Base-by-base conservation (phyloP, 2,329 filamentous ascomycete species). In the Fusarium sp. region DNA sequence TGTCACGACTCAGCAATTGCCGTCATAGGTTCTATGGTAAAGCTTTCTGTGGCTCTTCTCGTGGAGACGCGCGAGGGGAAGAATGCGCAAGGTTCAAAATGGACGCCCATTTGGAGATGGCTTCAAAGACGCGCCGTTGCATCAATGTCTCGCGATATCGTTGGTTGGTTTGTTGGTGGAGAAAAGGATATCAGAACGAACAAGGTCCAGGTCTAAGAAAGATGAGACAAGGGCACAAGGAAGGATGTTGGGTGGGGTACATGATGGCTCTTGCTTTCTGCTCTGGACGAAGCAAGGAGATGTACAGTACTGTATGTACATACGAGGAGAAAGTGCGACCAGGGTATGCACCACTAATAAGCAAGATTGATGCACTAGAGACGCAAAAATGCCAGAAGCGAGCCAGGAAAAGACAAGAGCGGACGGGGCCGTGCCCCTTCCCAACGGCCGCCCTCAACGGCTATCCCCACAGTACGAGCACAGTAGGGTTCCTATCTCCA, bases 361-460 rank as follows among this genome's bases (percentile, higher is more conserved):
- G 54, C 55, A 65, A 40, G 29, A 27, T 16, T 47, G 59, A 65
- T 61, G 46, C 68, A 69, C 68, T 71, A 71, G 30, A 48, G 68
- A 70, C 54, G 44, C 41, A 70, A 57, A 45, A 45, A 55, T 62
- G 43, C 63, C 56, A 71, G 53, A 69, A 65, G 68, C 68, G 55
- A 71, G 60, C 68, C 68, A 69, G 67, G 61, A 64, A 74, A 74
- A 67, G 49, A 66, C 67, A 74, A 70, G 67, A 67, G 62, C 72
- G 70, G 73, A 67, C 60, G 71, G 73, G 73, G 69, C 73, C 73
- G 73, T 74, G 71, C 73, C 70, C 73, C 73, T 72, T 74, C 70
- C 53, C 71, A 75, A 75, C 73, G 71, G 71, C 71, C 73, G 72
- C 70, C 70, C 73, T 75, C 71, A 75, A 75, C 73, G 71, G 70